Evolutionary conservation across 768 basidiomycete species (phyloP).

Genomic region (Mycena rebaudengoi): DNA sequence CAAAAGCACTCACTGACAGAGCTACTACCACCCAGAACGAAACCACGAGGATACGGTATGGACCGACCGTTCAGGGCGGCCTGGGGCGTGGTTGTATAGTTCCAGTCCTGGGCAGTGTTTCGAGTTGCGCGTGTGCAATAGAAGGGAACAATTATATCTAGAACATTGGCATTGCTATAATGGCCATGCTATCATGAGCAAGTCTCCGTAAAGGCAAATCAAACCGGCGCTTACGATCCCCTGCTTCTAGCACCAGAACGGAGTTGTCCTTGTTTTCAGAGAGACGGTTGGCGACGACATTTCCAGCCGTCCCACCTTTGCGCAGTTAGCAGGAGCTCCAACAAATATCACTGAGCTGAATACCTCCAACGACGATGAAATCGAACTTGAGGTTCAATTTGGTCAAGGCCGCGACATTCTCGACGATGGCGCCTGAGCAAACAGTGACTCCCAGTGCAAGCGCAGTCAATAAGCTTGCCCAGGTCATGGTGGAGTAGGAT

Average conservation of each 20-base stretch:
- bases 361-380: slow-evolving; percentile 12
- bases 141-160: slow-evolving; percentile 9
- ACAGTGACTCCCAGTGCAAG: not conserved
- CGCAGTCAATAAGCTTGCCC: too few species aligned
- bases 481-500: too few species aligned
- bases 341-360: not conserved
- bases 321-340: not conserved
- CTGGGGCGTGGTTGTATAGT: slow-evolving; percentile 14
- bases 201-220: not conserved
- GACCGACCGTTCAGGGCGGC: not conserved
- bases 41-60: not conserved
- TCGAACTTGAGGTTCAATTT: slow-evolving; percentile 8
- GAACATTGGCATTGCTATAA: slow-evolving; percentile 5
- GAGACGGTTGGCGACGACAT: slow-evolving; percentile 35
- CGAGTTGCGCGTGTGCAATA: not conserved
- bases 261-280: slow-evolving; percentile 28
- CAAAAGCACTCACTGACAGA: slow-evolving; percentile 16
- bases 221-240: slow-evolving; percentile 34
- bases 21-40: slow-evolving; percentile 10
- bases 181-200: not conserved
- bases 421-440: not conserved
- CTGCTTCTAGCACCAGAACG: slow-evolving; percentile 39
- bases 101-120: slow-evolving; percentile 14
- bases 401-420: not conserved
- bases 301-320: slow-evolving; percentile 34